A percentile compares a stretch with the other conserved stretches of the same genome.
phyloP scores from a whole-genome alignment of 352 stramenopile genomes.

The Pythium brachiatum region DNA sequence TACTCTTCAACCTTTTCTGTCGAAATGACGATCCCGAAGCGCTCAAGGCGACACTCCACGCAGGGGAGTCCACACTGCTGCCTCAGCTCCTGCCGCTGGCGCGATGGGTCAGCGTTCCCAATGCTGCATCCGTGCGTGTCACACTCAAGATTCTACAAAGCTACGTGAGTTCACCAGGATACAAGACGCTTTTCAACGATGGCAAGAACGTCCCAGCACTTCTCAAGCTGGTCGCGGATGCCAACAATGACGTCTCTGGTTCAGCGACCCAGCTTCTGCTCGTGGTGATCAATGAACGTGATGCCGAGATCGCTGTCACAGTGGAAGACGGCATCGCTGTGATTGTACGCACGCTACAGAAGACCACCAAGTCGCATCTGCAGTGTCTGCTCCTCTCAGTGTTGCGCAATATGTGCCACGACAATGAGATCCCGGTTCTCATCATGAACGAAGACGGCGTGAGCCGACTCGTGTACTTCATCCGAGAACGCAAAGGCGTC shows the following conservation, averaged over 20 bases:
- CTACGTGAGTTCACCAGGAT: slow-evolving; percentile 32
- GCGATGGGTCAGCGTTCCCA: slow-evolving; percentile 42
- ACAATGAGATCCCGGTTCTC: slow-evolving; percentile 68
- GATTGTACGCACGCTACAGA: slow-evolving; percentile 44
- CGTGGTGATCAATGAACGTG: slow-evolving; percentile 33
- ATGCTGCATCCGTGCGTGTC: slow-evolving; percentile 34
- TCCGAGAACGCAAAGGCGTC: slow-evolving; percentile 36
- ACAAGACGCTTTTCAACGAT: slow-evolving; percentile 47
- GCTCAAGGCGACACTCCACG: slow-evolving; percentile 9
- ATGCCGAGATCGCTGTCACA: slow-evolving; percentile 62
- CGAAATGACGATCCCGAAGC: slow-evolving; percentile 15
- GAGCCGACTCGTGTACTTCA: slow-evolving; percentile 39
- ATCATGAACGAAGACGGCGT: slow-evolving; percentile 46
- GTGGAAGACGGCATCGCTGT: slow-evolving; percentile 71
- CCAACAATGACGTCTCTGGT: slow-evolving; percentile 38
- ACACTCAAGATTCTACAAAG: slow-evolving; percentile 54
- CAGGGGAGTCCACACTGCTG: slow-evolving; percentile 37
- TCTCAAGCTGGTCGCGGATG: slow-evolving; percentile 35
- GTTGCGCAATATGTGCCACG: slow-evolving; percentile 48
- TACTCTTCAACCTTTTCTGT: slow-evolving; percentile 69
- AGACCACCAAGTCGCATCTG: slow-evolving; percentile 30
- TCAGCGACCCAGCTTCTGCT: slow-evolving; percentile 49
- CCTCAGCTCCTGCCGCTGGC: slow-evolving; percentile 52
- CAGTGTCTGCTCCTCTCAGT: slow-evolving; percentile 51
- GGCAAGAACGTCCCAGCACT: slow-evolving; percentile 51